Evolutionary conservation across 352 stramenopile genomes (phyloP).

Genomic region (Globisporangium iwayamae): DNA sequence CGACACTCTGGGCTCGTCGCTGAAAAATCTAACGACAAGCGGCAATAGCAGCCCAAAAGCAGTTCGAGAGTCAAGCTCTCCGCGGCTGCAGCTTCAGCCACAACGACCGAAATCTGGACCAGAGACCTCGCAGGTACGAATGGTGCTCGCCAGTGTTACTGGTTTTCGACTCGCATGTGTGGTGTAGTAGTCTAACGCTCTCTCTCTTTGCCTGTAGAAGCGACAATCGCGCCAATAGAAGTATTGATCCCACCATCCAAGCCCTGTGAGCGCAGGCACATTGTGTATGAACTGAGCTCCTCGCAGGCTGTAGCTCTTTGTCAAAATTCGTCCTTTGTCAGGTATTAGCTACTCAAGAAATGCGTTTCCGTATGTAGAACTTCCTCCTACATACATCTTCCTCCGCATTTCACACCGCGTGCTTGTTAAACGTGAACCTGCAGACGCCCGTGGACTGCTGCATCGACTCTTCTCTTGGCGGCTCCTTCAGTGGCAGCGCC

Average conservation of each 20-base stretch:
- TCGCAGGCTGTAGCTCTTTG: no score
- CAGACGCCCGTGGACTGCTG: constrained; percentile 40
- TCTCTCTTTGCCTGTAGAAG: neutral
- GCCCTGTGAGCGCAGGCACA: no score
- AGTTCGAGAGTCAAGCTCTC: neutral
- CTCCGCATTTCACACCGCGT: constrained; percentile 18
- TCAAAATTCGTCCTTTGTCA: no score
- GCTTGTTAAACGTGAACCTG: constrained; percentile 48
- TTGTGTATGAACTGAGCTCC: no score
- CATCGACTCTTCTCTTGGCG: constrained; percentile 6
- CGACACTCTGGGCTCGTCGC: neutral
- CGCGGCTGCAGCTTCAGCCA: neutral
- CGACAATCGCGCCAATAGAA: neutral
- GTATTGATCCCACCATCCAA: neutral
- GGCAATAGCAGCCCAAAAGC: neutral
- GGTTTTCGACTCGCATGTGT: neutral
- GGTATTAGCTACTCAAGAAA: no score
- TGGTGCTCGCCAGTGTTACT: neutral
- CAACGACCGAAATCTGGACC: constrained; percentile 4
- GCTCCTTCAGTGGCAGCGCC: neutral
- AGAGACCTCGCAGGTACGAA: neutral
- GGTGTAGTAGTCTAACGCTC: neutral
- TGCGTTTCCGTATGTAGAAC: no score
- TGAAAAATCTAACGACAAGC: neutral
- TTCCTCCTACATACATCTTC: neutral